These are phyloP conservation scores for Calonectria fujianensis DNA, from an alignment of 2,329 filamentous ascomycete species.

Conservation along the genomic window DNA sequence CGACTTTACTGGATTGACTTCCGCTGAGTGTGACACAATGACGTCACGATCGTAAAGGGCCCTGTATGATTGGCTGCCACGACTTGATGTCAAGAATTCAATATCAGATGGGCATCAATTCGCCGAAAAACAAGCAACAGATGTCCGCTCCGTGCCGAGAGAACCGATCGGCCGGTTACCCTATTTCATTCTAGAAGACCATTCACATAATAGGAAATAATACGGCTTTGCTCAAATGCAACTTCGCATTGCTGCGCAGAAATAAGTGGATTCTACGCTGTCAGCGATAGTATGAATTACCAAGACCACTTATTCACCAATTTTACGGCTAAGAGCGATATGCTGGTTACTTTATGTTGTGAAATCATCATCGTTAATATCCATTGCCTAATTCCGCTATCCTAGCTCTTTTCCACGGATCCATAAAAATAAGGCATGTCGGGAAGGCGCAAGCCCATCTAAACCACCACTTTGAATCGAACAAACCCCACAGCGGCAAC, in stretches of 20 bases:
- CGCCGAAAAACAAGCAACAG: background rate
- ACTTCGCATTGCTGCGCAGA: no score
- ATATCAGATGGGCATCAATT: background rate
- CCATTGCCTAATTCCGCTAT: background rate
- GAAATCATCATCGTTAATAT: background rate
- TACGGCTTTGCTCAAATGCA: no score
- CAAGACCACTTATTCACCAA: background rate
- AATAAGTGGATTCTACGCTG: no score
- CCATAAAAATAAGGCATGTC: background rate
- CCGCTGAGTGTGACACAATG: background rate
- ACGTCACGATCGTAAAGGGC: background rate
- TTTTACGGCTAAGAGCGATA: background rate
- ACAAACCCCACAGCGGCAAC: background rate
- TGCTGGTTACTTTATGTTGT: background rate
- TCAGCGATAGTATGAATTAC: background rate
- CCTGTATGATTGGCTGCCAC: background rate
- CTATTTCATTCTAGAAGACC: background rate
- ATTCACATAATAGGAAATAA: no score
- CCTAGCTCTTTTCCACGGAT: background rate
- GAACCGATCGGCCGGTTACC: background rate
- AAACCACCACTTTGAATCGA: background rate
- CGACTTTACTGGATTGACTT: background rate
- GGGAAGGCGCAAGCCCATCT: background rate
- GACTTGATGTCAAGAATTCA: background rate
- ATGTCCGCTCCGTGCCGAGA: background rate